Percentiles rank a stretch among this genome's conserved stretches.
Evolutionary conservation across 495 filamentous ascomycete genomes (phyloP).

Genomic region (Trichoderma erinaceum): DNA sequence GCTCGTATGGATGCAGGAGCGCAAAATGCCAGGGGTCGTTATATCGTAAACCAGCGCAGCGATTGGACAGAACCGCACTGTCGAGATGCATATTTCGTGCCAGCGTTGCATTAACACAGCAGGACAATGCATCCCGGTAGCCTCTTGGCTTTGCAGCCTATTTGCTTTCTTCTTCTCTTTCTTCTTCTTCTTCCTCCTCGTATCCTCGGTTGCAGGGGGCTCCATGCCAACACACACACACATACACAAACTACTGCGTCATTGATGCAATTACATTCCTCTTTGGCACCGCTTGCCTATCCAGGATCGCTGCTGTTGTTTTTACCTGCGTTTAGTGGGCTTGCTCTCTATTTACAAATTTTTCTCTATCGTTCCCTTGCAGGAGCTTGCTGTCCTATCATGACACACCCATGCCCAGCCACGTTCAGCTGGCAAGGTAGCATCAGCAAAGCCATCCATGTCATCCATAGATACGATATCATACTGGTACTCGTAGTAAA

Average conservation of each 20-base stretch:
- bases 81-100: not conserved
- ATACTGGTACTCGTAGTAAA: not conserved
- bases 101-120: not conserved
- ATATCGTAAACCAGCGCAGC: not conserved
- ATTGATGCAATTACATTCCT: not conserved
- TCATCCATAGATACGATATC: not conserved
- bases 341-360: too few relatives aligned
- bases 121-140: not conserved
- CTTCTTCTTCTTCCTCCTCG: not conserved
- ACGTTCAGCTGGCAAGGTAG: not conserved
- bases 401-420: not conserved
- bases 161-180: not conserved
- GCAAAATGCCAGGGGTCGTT: not conserved
- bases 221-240: conserved; percentile 10
- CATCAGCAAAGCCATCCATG: not conserved
- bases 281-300: not conserved
- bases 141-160: not conserved
- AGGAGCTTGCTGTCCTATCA: not conserved
- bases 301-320: not conserved
- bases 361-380: not conserved
- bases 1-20: conserved; percentile 13
- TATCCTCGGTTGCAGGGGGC: conserved; percentile 9
- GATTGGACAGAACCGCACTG: not conserved
- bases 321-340: not conserved
- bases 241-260: conserved; percentile 4